Evolutionary conservation across 1,284 basidiomycete genomes (phyloP).

Genomic region (Anthracocystis panici-leucophaei): DNA sequence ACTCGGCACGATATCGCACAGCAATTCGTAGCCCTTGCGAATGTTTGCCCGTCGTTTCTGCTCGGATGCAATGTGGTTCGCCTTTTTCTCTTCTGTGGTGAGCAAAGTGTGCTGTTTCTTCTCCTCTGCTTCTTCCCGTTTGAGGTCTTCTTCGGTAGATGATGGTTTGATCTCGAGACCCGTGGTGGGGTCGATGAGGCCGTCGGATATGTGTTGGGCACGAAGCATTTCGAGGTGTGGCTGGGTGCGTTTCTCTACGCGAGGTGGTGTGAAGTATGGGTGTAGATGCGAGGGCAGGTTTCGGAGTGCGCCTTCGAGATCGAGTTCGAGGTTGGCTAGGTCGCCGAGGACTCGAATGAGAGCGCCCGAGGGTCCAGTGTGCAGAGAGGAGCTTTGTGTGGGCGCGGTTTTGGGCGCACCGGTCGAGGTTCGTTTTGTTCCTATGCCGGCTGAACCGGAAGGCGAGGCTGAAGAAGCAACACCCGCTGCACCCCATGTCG

Average conservation of each 20-base stretch:
- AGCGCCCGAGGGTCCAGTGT: conserved; percentile 30
- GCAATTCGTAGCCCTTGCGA: conserved; percentile 85
- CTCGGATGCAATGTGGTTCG: conserved; percentile 93
- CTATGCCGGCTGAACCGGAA: conserved; percentile 3
- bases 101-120: conserved; percentile 74
- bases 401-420: conserved; percentile 34
- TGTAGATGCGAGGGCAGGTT: conserved; percentile 24
- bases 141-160: conserved; percentile 30
- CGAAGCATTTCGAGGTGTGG: conserved; percentile 52
- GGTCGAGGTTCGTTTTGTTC: conserved; percentile 28
- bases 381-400: conserved; percentile 17
- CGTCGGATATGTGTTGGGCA: conserved; percentile 38
- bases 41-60: conserved; percentile 90
- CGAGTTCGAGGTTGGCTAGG: conserved; percentile 38
- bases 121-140: conserved; percentile 38
- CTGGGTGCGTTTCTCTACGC: conserved; percentile 50
- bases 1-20: conserved; percentile 81
- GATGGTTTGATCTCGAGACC: conserved; percentile 45
- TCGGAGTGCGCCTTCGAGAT: conserved; percentile 24
- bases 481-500: neutral
- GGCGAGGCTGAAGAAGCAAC: conserved; percentile 15
- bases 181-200: conserved; percentile 33
- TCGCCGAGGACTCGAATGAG: conserved; percentile 35
- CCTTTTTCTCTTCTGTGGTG: conserved; percentile 85
- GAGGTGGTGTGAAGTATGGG: conserved; percentile 22